Base-by-base conservation (phyloP, 1,139 yeast genomes). In the Lodderomyces elongisporus region DNA sequence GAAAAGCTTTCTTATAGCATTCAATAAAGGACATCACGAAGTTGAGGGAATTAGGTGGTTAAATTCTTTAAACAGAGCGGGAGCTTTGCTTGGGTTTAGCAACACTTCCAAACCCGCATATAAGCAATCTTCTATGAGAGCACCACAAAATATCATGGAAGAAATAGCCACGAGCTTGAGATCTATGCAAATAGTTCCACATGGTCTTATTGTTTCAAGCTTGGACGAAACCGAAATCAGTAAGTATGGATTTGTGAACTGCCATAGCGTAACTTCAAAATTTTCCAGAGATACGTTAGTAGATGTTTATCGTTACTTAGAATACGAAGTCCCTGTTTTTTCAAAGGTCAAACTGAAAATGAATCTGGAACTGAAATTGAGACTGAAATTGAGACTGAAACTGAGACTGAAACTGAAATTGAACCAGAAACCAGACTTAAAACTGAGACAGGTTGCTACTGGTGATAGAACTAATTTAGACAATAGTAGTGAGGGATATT, bases 41-140 rank as follows among this genome's bases (percentile, higher is more conserved):
- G 60, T 58, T 4, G 46, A 48, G 4, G 51, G 49, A 3, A 48
- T 60, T 10, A 42, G 43, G n/a, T 66, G 73, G 73, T 60, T 66
- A 9, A 62, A 60, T 44, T 46, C 53, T 26, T 43, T 63, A 34
- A 64, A 64, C 40, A 57, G 56, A 39, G 45, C 44, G 28, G 74
- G 74, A 30, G 23, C 27, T 10, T 30, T 4, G 7, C n/a, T n/a
- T n/a, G n/a, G n/a, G n/a, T n/a, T n/a, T n/a, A n/a, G n/a, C n/a
- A n/a, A n/a, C n/a, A n/a, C n/a, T n/a, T n/a, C n/a, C n/a, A n/a
- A n/a, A n/a, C n/a, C n/a, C n/a, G n/a, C n/a, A n/a, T n/a, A n/a
- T n/a, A n/a, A n/a, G n/a, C n/a, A n/a, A n/a, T n/a, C n/a, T n/a
- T n/a, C n/a, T n/a, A n/a, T n/a, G n/a, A n/a, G n/a, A n/a, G n/a